Conservation (phyloP, 2,329 filamentous ascomycete genomes). For the Sporothrix variecibatus region DNA sequence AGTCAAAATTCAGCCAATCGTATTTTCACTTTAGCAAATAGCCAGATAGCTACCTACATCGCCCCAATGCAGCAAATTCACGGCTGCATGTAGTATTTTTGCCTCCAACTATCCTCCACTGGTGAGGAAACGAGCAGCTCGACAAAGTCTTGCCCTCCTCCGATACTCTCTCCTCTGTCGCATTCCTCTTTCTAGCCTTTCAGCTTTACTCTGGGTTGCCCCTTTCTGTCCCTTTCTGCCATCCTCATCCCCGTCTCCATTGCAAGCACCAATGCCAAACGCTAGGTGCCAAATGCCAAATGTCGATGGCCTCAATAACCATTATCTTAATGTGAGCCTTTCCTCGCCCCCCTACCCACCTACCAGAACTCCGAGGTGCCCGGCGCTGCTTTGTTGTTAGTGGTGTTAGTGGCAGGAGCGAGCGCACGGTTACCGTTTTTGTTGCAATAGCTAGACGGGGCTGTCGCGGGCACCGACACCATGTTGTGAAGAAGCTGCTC, state of each 20-base stretch:
- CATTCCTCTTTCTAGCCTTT: too few relatives aligned
- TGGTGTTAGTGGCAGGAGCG: not conserved
- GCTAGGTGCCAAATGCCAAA: not conserved
- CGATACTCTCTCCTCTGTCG: not conserved
- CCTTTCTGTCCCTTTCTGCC: not conserved
- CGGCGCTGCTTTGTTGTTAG: not conserved
- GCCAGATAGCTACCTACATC: not conserved
- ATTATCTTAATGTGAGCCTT: not conserved
- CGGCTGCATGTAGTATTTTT: not conserved
- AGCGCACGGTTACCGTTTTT: not conserved
- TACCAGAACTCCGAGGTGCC: not conserved
- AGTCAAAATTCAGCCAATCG: not conserved
- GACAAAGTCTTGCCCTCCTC: not conserved
- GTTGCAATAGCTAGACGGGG: not conserved
- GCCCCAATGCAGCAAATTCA: not conserved
- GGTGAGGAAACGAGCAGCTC: not conserved
- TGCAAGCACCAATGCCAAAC: too few relatives aligned
- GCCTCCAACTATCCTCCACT: not conserved
- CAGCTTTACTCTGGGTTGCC: too few relatives aligned
- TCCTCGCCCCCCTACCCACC: not conserved
- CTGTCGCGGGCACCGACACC: not conserved
- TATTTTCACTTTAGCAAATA: not conserved
- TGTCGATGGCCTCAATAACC: not conserved
- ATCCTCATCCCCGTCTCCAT: not conserved
- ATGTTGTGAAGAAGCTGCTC: not conserved